phyloP scores from a whole-genome alignment of 495 filamentous ascomycete species.

The Podospora fimiseda region DNA sequence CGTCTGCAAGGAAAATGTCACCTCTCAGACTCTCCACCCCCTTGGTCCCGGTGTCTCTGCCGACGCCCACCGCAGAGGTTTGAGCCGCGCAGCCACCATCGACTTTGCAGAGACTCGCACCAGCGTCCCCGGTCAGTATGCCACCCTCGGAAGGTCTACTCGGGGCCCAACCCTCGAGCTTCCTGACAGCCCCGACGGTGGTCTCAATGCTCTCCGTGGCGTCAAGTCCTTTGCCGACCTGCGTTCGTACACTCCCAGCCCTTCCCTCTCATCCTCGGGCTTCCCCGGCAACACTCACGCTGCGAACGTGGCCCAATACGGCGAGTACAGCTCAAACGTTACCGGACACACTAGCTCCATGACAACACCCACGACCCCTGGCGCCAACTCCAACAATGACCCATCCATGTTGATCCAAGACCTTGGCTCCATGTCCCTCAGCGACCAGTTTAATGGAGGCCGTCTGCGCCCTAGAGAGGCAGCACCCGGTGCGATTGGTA shows the following conservation, averaged over 20 bases:
- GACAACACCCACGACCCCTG: slow-evolving; percentile 31
- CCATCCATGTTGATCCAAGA: slow-evolving; percentile 52
- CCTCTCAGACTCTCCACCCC: slow-evolving; percentile 40
- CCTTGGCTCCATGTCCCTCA: slow-evolving; percentile 55
- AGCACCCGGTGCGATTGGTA: slow-evolving; percentile 77
- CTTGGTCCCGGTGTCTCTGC: slow-evolving; percentile 58
- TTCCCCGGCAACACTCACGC: slow-evolving; percentile 43
- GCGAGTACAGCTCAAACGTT: slow-evolving; percentile 33
- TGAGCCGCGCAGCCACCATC: slow-evolving; percentile 94
- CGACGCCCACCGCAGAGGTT: slow-evolving; percentile 68
- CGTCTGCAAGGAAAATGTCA: slow-evolving; percentile 61
- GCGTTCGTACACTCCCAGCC: slow-evolving; percentile 90
- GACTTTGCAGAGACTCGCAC: slow-evolving; percentile 89
- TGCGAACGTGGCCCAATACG: slow-evolving; percentile 55
- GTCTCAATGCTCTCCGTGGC: slow-evolving; percentile 56
- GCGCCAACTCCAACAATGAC: slow-evolving; percentile 57
- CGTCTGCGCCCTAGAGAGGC: slow-evolving; percentile 34
- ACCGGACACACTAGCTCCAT: slow-evolving; percentile 33
- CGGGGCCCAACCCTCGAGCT: slow-evolving; percentile 70
- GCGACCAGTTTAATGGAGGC: slow-evolving; percentile 56
- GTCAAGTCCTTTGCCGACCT: slow-evolving; percentile 97
- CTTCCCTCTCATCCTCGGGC: slow-evolving; percentile 68
- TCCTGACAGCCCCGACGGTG: slow-evolving; percentile 69
- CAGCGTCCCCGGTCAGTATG: slow-evolving; percentile 59
- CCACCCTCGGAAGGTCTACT: slow-evolving; percentile 67